phyloP scores from a whole-genome alignment of 2,329 filamentous ascomycete species.

The Talaromyces marneffei region DNA sequence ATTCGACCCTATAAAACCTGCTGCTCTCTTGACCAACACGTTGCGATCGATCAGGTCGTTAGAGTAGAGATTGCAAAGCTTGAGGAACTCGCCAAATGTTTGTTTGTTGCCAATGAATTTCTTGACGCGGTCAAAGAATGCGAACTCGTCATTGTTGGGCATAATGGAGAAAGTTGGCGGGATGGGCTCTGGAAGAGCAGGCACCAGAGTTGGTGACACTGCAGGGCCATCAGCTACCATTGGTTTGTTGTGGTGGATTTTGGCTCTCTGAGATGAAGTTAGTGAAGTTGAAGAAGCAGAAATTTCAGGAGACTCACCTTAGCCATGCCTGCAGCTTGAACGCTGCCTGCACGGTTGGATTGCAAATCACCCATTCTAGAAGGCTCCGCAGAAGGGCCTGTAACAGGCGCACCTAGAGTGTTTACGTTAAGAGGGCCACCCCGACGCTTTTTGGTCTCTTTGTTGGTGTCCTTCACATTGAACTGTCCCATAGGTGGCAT shows the following conservation, averaged over 20 bases:
- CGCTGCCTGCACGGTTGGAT: conserved; percentile 28
- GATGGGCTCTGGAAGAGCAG: conserved; percentile 79
- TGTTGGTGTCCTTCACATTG: conserved; percentile 73
- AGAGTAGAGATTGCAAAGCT: conserved; percentile 91
- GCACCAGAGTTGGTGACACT: conserved; percentile 81
- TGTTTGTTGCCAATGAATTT: conserved; percentile 92
- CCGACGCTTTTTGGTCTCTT: conserved; percentile 85
- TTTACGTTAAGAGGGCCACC: conserved; percentile 46
- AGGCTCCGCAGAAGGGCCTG: conserved; percentile 29
- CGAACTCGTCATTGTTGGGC: conserved; percentile 78
- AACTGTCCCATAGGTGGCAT: conserved; percentile 95
- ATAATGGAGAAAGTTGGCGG: conserved; percentile 66
- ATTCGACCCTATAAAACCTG: conserved; percentile 80
- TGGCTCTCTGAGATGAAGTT: conserved; percentile 58
- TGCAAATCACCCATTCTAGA: conserved; percentile 31
- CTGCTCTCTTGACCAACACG: conserved; percentile 74
- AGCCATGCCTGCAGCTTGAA: conserved; percentile 40
- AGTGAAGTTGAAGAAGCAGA: conserved; percentile 17
- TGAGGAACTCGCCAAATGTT: conserved; percentile 90
- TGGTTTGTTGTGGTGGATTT: conserved; percentile 64
- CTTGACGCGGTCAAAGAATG: conserved; percentile 94
- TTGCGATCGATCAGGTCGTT: conserved; percentile 86
- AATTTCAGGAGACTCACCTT: conserved; percentile 42
- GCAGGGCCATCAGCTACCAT: conserved; percentile 52
- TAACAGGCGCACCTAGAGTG: conserved; percentile 29